phyloP scores from a whole-genome alignment of 108 stramenopile species.

The Cyclotella sp. region DNA sequence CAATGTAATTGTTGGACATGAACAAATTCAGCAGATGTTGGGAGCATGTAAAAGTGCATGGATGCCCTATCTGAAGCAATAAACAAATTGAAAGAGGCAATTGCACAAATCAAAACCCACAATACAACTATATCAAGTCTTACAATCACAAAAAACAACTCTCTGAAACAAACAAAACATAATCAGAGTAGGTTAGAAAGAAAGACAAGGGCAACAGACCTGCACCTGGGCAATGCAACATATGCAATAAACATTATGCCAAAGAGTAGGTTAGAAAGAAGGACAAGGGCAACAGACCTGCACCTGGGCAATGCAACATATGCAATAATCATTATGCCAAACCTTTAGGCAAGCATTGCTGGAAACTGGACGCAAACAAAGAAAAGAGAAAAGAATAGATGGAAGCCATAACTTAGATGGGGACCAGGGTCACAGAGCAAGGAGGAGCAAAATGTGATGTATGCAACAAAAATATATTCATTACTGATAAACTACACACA shows the following conservation, averaged over 20 bases:
- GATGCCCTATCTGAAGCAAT: not conserved
- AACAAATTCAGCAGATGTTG: conserved; percentile 10
- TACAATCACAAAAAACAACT: conserved; percentile 9
- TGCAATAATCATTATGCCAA: not conserved
- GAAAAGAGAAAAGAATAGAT: not conserved
- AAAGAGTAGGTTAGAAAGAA: too few species aligned
- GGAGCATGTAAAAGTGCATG: not conserved
- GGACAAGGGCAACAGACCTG: not conserved
- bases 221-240: not conserved
- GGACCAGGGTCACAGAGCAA: not conserved
- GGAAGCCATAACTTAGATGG: too few species aligned
- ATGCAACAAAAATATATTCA: not conserved
- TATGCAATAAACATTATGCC: not conserved
- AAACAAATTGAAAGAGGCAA: not conserved
- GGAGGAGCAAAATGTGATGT: not conserved
- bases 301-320: not conserved
- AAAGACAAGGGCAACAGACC: not conserved
- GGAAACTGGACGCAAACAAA: not conserved
- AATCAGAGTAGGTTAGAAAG: too few species aligned
- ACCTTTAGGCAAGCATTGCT: not conserved
- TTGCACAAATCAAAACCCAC: too few species aligned
- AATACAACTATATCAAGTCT: too few species aligned
- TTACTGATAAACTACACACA: not conserved
- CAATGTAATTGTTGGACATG: not conserved
- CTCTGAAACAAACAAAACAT: not conserved